These are phyloP conservation scores for Solanum phureja DNA, from an alignment of 257 asterid species.

Conservation along the genomic window DNA sequence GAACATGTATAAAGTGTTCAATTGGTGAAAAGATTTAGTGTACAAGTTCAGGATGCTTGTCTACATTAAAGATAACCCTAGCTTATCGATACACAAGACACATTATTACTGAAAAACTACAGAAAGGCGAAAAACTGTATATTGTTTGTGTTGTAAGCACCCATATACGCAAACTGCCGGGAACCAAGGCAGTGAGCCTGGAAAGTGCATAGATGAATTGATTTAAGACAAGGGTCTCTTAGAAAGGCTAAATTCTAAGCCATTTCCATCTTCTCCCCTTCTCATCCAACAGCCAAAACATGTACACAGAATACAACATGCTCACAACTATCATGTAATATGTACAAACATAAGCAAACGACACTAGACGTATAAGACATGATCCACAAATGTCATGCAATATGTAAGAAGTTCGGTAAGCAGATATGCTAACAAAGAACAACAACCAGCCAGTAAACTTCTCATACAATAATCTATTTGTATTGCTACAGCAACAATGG, in stretches of 20 bases:
- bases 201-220: slow-evolving; percentile 3
- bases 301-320: not conserved
- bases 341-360: not conserved
- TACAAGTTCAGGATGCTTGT: not conserved
- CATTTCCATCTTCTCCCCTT: not conserved
- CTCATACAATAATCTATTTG: not conserved
- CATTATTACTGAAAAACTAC: not conserved
- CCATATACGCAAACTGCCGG: not conserved
- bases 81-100: not conserved
- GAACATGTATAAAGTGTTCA: not conserved
- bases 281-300: not conserved
- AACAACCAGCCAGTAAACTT: slow-evolving; percentile 11
- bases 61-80: not conserved
- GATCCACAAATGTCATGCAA: no score
- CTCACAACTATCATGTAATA: not conserved
- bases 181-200: not conserved
- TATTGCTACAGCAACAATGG: slow-evolving; percentile 15
- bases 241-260: not conserved
- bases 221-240: slow-evolving; percentile 15
- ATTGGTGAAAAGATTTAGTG: not conserved
- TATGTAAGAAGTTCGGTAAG: slow-evolving; percentile 11
- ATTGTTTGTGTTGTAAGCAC: not conserved
- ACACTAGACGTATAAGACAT: not conserved
- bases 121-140: not conserved
- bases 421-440: slow-evolving; percentile 2